A percentile compares a stretch with the other conserved stretches of the same genome.
Conservation (phyloP, 78 protist species). For the Dictyostelium citrinum region DNA sequence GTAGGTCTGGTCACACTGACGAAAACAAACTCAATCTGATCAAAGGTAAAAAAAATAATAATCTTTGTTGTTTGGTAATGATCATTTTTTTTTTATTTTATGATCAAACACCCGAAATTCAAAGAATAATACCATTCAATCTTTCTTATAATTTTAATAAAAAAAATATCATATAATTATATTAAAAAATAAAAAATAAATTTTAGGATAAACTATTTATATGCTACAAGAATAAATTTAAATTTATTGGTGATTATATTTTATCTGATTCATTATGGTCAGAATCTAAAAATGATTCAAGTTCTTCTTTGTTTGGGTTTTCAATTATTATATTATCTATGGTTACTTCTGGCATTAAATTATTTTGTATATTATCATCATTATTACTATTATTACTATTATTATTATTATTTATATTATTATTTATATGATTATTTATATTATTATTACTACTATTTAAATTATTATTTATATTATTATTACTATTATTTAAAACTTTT, state of each 20-base stretch:
- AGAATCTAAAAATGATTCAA: slow-evolving; percentile 17
- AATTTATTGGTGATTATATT: neutral
- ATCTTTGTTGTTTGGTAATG: too few species aligned
- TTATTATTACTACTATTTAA: neutral
- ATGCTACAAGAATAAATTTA: neutral
- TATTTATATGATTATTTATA: neutral
- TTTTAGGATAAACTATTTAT: neutral
- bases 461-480: too few species aligned
- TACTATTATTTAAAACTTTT: neutral
- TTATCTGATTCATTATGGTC: neutral
- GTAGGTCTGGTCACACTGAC: too few species aligned
- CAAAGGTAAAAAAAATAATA: too few species aligned
- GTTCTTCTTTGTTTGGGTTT: slow-evolving; percentile 2
- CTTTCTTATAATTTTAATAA: too few species aligned
- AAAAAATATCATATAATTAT: too few species aligned
- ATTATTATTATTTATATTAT: neutral
- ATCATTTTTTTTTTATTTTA: too few species aligned
- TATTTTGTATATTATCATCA: neutral
- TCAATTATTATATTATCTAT: neutral
- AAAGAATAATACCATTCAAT: too few species aligned
- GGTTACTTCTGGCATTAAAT: neutral
- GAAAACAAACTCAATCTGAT: too few species aligned
- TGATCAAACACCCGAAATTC: too few species aligned
- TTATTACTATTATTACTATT: neutral
- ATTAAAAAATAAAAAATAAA: too few species aligned